Base-by-base conservation (phyloP, 2,329 filamentous ascomycete species). In the Fusarium xyrophilum region DNA sequence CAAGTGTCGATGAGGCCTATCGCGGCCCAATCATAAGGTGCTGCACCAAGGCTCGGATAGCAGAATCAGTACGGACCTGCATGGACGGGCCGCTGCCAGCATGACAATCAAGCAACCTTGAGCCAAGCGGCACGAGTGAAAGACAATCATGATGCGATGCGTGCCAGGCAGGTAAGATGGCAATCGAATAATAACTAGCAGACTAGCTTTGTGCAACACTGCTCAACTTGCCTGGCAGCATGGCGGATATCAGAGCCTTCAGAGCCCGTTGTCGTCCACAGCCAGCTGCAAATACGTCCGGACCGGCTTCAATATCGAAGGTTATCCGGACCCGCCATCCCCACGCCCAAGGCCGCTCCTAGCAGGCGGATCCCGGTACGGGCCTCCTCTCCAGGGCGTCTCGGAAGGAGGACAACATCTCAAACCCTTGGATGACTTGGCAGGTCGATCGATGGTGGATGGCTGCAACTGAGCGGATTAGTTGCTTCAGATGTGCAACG, bases 401-500 rank as follows among this genome's bases (percentile, higher is more conserved):
- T 58, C 57, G 38, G 59, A 42, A 42, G 53, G 57, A 54, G 53
- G 66, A 69, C 61, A 28, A 51, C 59, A 60, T 67, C 54, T 65
- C 59, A 62, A 66, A 59, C 47, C 60, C 54, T 71, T 73, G 64
- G 60, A 69, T 70, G 71, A 54, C 39, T 65, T 38, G 62, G 47
- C 54, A 48, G 47, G 61, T 65, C 47, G 53, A 59, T 60, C 48
- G 60, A 67, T 51, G 56, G 60, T 62, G 60, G 56, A 61, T 59
- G 52, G 65, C 72, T 74, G 72, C 67, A 68, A 70, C 69, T 74
- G 72, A 73, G 70, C 70, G 73, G 73, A 71, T 71, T 73, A 74
- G 69, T 65, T 72, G 72, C 70, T 66, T 67, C 71, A 72, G 67
- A 59, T 60, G 69, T 77, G 76, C 76, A 77, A 78, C 76, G 76